Base-by-base conservation (phyloP, 108 stramenopile species). In the Fragilaria radians region DNA sequence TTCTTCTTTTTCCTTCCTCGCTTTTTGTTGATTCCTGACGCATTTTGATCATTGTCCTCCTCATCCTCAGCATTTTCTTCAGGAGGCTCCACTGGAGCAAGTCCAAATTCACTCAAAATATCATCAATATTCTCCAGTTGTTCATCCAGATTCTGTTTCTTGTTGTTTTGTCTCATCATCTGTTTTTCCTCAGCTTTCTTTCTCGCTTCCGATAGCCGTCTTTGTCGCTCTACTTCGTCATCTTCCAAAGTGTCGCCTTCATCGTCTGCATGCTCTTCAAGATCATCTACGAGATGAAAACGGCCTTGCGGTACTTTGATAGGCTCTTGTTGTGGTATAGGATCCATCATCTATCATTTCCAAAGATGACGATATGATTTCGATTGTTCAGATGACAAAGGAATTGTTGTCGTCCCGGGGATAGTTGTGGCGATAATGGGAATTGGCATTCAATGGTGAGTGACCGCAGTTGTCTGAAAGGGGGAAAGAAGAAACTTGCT, bases 121-220 rank as follows among this genome's bases (percentile, higher is more conserved):
- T 71, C 66, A 46, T 71, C 75, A 28, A 71, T 66, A 19, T 67
- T 46, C 30, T 71, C 70, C 14, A 60, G 24, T n/a, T 65, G 51
- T 0, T 71, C 57, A 25, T 71, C 48, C 4, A 67, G 19, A 17
- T 52, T 55, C 32, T 63, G 52, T 33, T 57, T 28, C 46, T 58
- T 32, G 5, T 46, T 45, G 19, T 61, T 54, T 4, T 54, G 34
- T 45, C 67, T 27, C 18, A 49, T 26, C 46, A 54, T 52, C 19
- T 66, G 56, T 33, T 62, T 47, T 11, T 46, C 46, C 21, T 59
- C 66, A 9, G 60, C 60, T 26, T 61, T 28, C 22, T 36, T 34
- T 26, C 59, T 60, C 23, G 60, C 61, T 46, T 72, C 64, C 23
- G 58, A 30, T 46, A 70, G 47, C n/a, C 57, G 65, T 32, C 61